Evolutionary conservation across 257 asterid species (phyloP), one percentile per base, ranked within the genome.

Genomic region (Solanum ahanhuiri): DNA sequence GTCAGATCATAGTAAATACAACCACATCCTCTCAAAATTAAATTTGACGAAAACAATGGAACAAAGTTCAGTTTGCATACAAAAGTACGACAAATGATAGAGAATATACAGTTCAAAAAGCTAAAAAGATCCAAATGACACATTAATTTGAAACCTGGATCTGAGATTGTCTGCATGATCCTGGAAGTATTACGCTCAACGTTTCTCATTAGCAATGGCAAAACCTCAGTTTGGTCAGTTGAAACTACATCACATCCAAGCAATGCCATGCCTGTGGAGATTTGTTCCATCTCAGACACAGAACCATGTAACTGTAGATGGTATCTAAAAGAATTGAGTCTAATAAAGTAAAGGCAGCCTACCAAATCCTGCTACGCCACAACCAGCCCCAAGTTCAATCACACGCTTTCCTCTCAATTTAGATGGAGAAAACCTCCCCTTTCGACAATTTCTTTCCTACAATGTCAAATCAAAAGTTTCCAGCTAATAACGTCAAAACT

Each of bases 281-380:
- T 88, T 25, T 58, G 67, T 69, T 73, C 51, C 51, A 34, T 25
- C 64, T 83, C 73, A 85, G 83, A 86, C 30, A 77, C 84, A 58
- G 69, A 82, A 63, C 79, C 45, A 81, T 82, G 17, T 58, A 54
- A 82, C 87, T 66, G 67, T 51, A 8, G 82, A 88, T 73, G 82
- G 2, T 33, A 79, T 75, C 35, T n/a, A 66, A n/a, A 12, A 45
- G 35, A 69, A 76, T 69, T 58, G 45, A 71, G 77, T 82, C 84
- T 6, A 67, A 41, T 41, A 87, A 72, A 58, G 54, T 66, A 20
- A 54, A 58, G 67, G 64, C 17, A 69, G 76, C 92, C 88, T 85
- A 97, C 99, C 98, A 82, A 97, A 97, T 86, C 98, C 98, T 83
- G 98, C 98, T 77, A 97, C 98, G 39, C 99, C 98, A 89, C 99